phyloP scores from a whole-genome alignment of 768 basidiomycete species.

The Ephemerocybe angulata region DNA sequence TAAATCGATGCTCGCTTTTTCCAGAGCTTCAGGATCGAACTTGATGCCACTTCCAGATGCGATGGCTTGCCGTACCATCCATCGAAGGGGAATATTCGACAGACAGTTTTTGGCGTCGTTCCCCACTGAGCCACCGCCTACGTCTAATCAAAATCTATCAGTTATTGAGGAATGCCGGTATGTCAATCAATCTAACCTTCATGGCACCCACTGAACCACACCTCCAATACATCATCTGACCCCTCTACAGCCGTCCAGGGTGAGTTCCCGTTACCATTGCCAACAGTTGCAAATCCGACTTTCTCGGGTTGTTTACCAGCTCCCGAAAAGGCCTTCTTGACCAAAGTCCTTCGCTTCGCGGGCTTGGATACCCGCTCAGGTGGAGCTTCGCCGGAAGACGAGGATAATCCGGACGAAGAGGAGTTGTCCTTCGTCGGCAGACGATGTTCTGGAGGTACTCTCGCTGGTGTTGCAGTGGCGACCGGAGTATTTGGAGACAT shows the following conservation, averaged over 20 bases:
- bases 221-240: constrained; percentile 58
- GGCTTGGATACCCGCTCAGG: too few relatives aligned
- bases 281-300: constrained; percentile 5
- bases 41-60: constrained; percentile 53
- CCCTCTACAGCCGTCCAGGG: constrained; percentile 9
- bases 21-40: constrained; percentile 51
- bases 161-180: background rate
- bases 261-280: background rate
- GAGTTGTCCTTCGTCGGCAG: background rate
- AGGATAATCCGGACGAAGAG: too few relatives aligned
- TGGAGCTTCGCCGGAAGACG: too few relatives aligned
- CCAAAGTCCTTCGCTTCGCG: too few relatives aligned
- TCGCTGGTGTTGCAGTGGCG: too few relatives aligned
- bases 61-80: constrained; percentile 75
- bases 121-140: constrained; percentile 65
- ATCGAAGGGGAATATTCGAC: constrained; percentile 61
- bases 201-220: constrained; percentile 80
- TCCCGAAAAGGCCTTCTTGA: too few relatives aligned
- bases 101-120: constrained; percentile 45
- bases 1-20: constrained; percentile 35
- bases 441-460: too few relatives aligned
- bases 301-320: too few relatives aligned
- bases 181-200: constrained; percentile 41
- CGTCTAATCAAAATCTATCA: constrained; percentile 39
- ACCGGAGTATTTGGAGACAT: constrained; percentile 25